Base-by-base conservation (phyloP, 495 filamentous ascomycete genomes). In the Talaromyces stipitatus region DNA sequence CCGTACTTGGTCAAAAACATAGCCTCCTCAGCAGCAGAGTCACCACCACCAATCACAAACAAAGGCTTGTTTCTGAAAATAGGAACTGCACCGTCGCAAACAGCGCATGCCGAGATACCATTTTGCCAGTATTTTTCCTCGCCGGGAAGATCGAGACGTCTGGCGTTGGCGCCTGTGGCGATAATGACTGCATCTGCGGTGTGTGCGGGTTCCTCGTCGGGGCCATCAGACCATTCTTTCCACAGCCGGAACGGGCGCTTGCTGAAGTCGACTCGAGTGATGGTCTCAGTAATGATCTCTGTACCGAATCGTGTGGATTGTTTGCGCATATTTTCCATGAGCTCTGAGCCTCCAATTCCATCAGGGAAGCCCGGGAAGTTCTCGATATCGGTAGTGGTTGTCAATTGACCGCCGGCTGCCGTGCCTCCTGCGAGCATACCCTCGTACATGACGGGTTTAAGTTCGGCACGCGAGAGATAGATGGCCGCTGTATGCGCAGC, bases 1-100 rank as follows among this genome's bases (percentile, higher is more conserved):
- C 92, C 94, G 76, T 99, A 97, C 80, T 97, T 99, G 54, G 94
- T 92, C 64, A 99, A 73, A 77, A 97, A 99, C 67, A 96, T 88
- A 50, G 91, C 90, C 80, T 99, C 95, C 73, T 99, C 94, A 24
- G 95, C 94, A 24, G 94, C 94, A 8, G 91, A 96, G 72, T 99
- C 94, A 63, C 94, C 94, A 58, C 94, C 94, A 53, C 94, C 94
- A 61, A 99, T 97, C 7, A 99, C 94, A 23, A 95, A 86, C 27
- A 99, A 79, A 16, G 88, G 92, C 79, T 95, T 95, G 68, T 96
- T 89, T 58, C 91, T 81, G 84, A 96, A 99, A 66, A 99, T 97
- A 20, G 94, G 94, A 28, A 97, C 89, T 50, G 92, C 92, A 57
- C 94, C 94, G 66, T 99, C 94, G 76, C 94, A 99, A 47, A 99